phyloP scores from a whole-genome alignment of 2,329 filamentous ascomycete genomes.

The Myotisia sp. region DNA sequence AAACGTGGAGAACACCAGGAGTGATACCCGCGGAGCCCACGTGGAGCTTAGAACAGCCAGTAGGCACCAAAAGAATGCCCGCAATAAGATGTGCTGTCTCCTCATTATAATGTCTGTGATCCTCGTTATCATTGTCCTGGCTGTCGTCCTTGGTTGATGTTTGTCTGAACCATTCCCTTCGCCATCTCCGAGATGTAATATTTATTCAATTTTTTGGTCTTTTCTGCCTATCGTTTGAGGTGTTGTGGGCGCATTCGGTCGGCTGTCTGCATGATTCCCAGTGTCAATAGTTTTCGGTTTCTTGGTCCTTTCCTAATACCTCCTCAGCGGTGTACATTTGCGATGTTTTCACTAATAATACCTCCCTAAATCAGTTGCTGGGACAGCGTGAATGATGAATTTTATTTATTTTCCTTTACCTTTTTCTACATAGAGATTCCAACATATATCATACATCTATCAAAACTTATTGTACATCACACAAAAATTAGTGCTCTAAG shows the following conservation, averaged over 20 bases:
- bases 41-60: constrained; percentile 71
- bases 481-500: background rate
- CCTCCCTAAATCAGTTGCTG: no score
- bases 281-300: no score
- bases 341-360: no score
- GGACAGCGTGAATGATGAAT: background rate
- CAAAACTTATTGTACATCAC: background rate
- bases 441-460: constrained; percentile 2
- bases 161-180: background rate
- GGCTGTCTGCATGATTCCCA: no score
- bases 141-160: constrained; percentile 62
- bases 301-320: background rate
- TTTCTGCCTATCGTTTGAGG: no score
- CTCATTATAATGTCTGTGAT: constrained; percentile 80
- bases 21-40: constrained; percentile 74
- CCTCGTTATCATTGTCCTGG: constrained; percentile 74
- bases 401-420: background rate
- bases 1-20: constrained; percentile 70
- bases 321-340: no score
- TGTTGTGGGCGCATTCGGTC: background rate
- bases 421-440: no score
- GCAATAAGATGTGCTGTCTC: constrained; percentile 88
- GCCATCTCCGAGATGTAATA: constrained; percentile 1
- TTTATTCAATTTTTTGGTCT: background rate
- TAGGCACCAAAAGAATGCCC: constrained; percentile 85